Evolutionary conservation across 78 protist genomes (phyloP).

Genomic region (Emiliania huxleyi): DNA sequence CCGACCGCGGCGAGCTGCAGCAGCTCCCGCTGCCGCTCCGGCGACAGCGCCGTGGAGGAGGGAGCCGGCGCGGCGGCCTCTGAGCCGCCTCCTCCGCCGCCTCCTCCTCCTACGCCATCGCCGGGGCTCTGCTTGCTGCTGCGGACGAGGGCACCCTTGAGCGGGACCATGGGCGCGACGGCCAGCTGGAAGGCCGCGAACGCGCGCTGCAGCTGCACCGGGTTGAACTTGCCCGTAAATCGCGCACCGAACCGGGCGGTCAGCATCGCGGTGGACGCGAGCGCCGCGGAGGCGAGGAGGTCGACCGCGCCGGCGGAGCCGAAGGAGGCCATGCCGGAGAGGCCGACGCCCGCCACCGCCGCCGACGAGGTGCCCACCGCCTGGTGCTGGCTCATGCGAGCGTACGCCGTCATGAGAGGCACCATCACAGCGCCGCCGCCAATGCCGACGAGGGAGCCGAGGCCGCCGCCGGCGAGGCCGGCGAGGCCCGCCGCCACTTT

Average conservation of each 20-base stretch:
- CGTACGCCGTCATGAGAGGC: constrained; percentile 11
- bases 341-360: constrained; percentile 1
- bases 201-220: neutral
- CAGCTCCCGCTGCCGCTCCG: neutral
- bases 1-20: neutral
- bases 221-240: neutral
- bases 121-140: neutral
- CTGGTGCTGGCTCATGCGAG: constrained; percentile 10
- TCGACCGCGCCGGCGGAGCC: constrained; percentile 15
- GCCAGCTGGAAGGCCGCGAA: constrained; percentile 11
- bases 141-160: neutral
- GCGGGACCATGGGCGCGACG: constrained; percentile 41
- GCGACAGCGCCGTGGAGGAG: too few relatives aligned
- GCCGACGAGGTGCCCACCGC: constrained; percentile 39
- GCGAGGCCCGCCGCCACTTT: too few relatives aligned
- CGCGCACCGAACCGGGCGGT: constrained; percentile 23
- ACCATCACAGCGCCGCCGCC: constrained; percentile 42
- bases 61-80: too few relatives aligned
- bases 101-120: neutral
- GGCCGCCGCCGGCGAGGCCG: too few relatives aligned
- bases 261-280: constrained; percentile 26
- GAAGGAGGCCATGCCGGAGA: neutral
- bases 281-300: neutral
- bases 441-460: too few relatives aligned
- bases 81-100: neutral